These are phyloP conservation scores for Plasmodium malariae DNA, from an alignment of 169 alveolate species.

Conservation along the genomic window DNA sequence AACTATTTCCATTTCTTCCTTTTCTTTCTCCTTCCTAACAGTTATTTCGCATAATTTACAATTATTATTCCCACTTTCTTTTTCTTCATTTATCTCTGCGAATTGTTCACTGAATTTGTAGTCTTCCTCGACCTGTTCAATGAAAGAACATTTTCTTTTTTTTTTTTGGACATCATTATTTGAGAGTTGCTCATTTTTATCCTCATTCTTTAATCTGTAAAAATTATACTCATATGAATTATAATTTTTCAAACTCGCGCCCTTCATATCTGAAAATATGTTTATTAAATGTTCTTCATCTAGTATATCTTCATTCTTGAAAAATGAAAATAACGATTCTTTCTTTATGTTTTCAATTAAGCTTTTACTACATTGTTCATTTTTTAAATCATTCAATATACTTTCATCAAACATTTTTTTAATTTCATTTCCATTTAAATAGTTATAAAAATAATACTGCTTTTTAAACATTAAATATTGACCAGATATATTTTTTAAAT, in stretches of 20 bases:
- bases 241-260: constrained; percentile 11
- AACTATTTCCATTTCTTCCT: neutral
- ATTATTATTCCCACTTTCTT: neutral
- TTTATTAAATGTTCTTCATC: constrained; percentile 40
- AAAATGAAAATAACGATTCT: constrained; percentile 55
- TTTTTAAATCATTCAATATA: constrained; percentile 41
- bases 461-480: constrained; percentile 85
- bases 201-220: constrained; percentile 4
- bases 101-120: neutral
- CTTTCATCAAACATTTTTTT: constrained; percentile 64
- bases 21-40: neutral
- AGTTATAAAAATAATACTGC: constrained; percentile 54
- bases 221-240: constrained; percentile 11
- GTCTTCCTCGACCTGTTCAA: neutral
- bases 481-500: constrained; percentile 81
- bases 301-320: constrained; percentile 45
- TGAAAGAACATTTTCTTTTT: no score
- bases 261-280: neutral
- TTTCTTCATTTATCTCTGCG: neutral
- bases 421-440: constrained; percentile 36
- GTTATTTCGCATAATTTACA: neutral
- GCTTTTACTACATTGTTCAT: constrained; percentile 15
- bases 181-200: neutral
- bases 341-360: constrained; percentile 28
- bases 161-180: no score